Percentiles rank a stretch among this genome's conserved stretches.
Conservation (phyloP, 352 stramenopile genomes). For the Plasmopara muralis region DNA sequence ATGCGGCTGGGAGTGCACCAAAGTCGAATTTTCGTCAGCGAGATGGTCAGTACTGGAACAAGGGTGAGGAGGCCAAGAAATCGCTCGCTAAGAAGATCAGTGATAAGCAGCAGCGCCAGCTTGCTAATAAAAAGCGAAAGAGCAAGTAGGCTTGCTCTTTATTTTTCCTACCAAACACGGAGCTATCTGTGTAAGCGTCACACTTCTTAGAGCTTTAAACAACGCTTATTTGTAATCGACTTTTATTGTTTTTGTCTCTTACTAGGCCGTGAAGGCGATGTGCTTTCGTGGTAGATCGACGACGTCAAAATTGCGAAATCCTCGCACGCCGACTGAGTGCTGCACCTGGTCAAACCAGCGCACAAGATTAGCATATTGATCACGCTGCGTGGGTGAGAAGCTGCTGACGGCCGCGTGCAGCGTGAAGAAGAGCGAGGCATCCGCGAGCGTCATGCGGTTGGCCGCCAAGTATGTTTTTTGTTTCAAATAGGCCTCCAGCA, state of each 20-base stretch:
- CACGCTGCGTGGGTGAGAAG: constrained; percentile 35
- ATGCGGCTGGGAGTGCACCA: constrained; percentile 77
- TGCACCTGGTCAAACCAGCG: constrained; percentile 86
- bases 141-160: constrained; percentile 17
- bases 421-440: constrained; percentile 71
- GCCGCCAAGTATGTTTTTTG: constrained; percentile 61
- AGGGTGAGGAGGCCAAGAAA: constrained; percentile 82
- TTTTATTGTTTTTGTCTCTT: constrained; percentile 18
- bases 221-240: too few species aligned
- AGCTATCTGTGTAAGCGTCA: constrained; percentile 4
- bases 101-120: constrained; percentile 54
- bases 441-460: constrained; percentile 68
- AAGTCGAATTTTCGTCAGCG: constrained; percentile 88
- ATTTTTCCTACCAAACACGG: constrained; percentile 18
- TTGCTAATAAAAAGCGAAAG: constrained; percentile 44
- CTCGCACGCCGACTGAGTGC: constrained; percentile 73
- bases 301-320: constrained; percentile 71
- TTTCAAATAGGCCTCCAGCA: constrained; percentile 51
- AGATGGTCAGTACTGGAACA: constrained; percentile 84
- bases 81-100: constrained; percentile 68
- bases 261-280: constrained; percentile 58
- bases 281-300: constrained; percentile 42
- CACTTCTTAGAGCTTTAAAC: too few species aligned
- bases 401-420: constrained; percentile 34
- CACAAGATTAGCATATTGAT: constrained; percentile 49